phyloP scores from a whole-genome alignment of 306 rosid genomes.

The Pterocarpus macrocarpus region DNA sequence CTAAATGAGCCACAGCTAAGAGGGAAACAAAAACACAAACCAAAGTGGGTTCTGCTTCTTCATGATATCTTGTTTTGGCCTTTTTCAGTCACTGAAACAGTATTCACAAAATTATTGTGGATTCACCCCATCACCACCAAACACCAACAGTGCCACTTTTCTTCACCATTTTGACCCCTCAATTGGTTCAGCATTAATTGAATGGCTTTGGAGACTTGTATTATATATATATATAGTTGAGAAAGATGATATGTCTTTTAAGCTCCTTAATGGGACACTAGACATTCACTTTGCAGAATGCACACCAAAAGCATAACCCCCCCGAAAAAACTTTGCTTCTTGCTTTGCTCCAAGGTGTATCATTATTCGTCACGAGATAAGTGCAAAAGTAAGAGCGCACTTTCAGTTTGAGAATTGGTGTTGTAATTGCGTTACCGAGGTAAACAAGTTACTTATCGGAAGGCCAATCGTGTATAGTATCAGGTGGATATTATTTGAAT shows the following conservation, averaged over 20 bases:
- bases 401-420: slow-evolving; percentile 35
- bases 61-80: slow-evolving; percentile 36
- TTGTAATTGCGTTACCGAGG: slow-evolving; percentile 33
- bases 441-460: background rate
- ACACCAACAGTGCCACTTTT: slow-evolving; percentile 14
- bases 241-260: slow-evolving; percentile 35
- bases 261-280: slow-evolving; percentile 61
- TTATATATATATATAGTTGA: slow-evolving; percentile 33
- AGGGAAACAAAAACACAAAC: slow-evolving; percentile 32
- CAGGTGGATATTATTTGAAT: background rate
- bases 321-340: background rate
- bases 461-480: background rate
- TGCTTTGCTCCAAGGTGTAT: background rate
- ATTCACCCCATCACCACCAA: slow-evolving; percentile 11
- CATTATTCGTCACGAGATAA: slow-evolving; percentile 11
- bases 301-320: slow-evolving; percentile 24
- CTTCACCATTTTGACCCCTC: background rate
- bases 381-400: slow-evolving; percentile 10
- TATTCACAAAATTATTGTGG: background rate
- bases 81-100: slow-evolving; percentile 12
- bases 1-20: slow-evolving; percentile 22
- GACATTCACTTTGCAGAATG: slow-evolving; percentile 53
- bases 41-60: slow-evolving; percentile 25
- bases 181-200: slow-evolving; percentile 16
- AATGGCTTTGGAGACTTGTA: slow-evolving; percentile 27